A percentile compares a stretch with the other conserved stretches of the same genome.
phyloP scores from a whole-genome alignment of 2,329 filamentous ascomycete genomes.

The Aspergillus ruber region DNA sequence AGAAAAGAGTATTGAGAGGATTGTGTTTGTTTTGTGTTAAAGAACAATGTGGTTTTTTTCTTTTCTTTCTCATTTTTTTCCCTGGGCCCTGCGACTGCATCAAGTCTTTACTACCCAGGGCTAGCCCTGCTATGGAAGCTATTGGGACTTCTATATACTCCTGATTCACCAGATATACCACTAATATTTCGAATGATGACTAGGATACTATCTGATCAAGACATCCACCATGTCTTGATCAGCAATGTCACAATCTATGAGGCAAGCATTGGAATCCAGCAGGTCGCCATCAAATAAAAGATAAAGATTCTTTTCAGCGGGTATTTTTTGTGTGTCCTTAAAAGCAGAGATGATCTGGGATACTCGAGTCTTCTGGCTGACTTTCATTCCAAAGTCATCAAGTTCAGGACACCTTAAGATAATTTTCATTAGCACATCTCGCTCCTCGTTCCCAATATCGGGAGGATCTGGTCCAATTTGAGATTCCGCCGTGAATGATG shows the following conservation, averaged over 20 bases:
- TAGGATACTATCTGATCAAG: conserved; percentile 46
- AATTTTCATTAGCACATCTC: conserved; percentile 37
- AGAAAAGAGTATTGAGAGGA: too few relatives aligned
- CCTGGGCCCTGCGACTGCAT: too few relatives aligned
- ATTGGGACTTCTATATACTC: not conserved
- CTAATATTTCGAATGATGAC: not conserved
- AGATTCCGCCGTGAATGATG: conserved; percentile 3
- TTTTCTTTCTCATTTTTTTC: too few relatives aligned
- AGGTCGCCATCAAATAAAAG: conserved; percentile 71
- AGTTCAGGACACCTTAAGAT: conserved; percentile 47
- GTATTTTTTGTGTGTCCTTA: conserved; percentile 48
- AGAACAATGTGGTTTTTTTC: too few relatives aligned
- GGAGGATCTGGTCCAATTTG: not conserved
- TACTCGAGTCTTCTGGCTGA: conserved; percentile 48
- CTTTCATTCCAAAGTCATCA: conserved; percentile 46
- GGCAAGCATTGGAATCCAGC: conserved; percentile 53
- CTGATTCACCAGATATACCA: not conserved
- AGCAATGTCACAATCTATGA: conserved; percentile 64
- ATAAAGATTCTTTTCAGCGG: conserved; percentile 48
- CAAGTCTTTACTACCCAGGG: too few relatives aligned
- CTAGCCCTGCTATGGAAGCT: too few relatives aligned
- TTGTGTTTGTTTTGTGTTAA: too few relatives aligned
- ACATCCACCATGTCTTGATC: conserved; percentile 74
- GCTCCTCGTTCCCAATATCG: conserved; percentile 9
- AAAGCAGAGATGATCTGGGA: conserved; percentile 59